Conservation (phyloP, 2,329 filamentous ascomycete species). For the Fusarium musae region DNA sequence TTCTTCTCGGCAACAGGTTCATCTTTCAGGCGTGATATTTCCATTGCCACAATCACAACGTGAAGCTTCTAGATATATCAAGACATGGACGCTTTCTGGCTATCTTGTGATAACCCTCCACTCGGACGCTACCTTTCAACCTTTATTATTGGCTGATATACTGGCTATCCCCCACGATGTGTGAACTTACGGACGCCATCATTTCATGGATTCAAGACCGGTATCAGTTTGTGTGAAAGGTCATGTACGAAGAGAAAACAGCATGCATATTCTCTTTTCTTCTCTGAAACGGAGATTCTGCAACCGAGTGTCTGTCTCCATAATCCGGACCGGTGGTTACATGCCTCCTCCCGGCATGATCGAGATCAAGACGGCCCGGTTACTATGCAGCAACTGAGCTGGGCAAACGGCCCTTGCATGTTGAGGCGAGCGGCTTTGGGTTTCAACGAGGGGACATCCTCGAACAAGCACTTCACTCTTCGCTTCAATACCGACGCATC, state of each 20-base stretch:
- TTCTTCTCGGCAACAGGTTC: constrained; percentile 4
- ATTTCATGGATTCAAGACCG: neutral
- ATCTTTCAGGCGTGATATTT: neutral
- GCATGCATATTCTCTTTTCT: neutral
- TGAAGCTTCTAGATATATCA: neutral
- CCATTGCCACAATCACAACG: neutral
- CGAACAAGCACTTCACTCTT: neutral
- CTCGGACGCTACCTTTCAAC: neutral
- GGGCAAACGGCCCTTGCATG: neutral
- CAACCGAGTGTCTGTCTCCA: constrained; percentile 9
- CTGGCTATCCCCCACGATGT: neutral
- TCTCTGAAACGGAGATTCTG: neutral
- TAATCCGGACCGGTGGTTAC: constrained; percentile 18
- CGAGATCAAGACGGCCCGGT: constrained; percentile 21
- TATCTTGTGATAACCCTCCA: neutral
- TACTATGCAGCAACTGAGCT: neutral
- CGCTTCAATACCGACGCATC: neutral
- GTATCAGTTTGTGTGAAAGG: neutral
- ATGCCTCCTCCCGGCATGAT: constrained; percentile 1
- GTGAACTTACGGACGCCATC: neutral
- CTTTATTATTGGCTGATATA: constrained; percentile 3
- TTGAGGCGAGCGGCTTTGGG: constrained; percentile 3
- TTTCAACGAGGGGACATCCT: neutral
- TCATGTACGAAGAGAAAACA: neutral
- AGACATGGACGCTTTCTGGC: neutral